A percentile compares a stretch with the other conserved stretches of the same genome.
These are phyloP conservation scores for Monosporozyma aquatica DNA, from an alignment of 805 yeast genomes.

Conservation along the genomic window DNA sequence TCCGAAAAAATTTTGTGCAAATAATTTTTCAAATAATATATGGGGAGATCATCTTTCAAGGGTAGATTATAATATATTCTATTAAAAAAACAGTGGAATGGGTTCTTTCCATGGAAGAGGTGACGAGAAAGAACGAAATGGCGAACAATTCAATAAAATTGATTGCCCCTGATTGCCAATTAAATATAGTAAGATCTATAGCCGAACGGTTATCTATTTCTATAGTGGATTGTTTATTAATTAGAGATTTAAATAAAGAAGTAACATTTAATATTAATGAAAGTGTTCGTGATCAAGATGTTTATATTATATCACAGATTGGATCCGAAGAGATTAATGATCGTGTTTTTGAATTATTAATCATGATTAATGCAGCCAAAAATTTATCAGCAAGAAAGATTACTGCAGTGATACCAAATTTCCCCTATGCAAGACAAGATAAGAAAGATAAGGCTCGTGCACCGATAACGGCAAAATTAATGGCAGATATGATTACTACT, in stretches of 20 bases:
- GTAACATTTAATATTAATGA: conserved; percentile 70
- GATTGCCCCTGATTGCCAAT: conserved; percentile 57
- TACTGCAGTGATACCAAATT: conserved; percentile 73
- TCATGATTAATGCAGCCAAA: conserved; percentile 78
- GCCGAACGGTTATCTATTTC: conserved; percentile 52
- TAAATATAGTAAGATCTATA: conserved; percentile 60
- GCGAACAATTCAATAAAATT: conserved; percentile 63
- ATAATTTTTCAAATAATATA: too few relatives aligned
- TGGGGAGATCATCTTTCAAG: too few relatives aligned
- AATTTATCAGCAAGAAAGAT: conserved; percentile 76
- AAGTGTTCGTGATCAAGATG: conserved; percentile 77
- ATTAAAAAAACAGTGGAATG: too few relatives aligned
- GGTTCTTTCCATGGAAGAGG: too few relatives aligned
- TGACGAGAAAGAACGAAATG: conserved; percentile 35
- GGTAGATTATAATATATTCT: too few relatives aligned
- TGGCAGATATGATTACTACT: conserved; percentile 75
- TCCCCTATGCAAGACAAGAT: conserved; percentile 82
- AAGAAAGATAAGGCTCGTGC: conserved; percentile 78
- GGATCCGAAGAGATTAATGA: conserved; percentile 74
- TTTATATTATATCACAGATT: conserved; percentile 67
- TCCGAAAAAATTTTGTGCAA: too few relatives aligned
- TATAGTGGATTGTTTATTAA: conserved; percentile 52
- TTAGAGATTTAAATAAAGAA: conserved; percentile 62
- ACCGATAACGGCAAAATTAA: conserved; percentile 74
- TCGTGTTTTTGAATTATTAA: conserved; percentile 59